Percentiles rank a stretch among this genome's conserved stretches.
These are phyloP conservation scores for Suillus spraguei DNA, from an alignment of 768 basidiomycete genomes.

Conservation along the genomic window DNA sequence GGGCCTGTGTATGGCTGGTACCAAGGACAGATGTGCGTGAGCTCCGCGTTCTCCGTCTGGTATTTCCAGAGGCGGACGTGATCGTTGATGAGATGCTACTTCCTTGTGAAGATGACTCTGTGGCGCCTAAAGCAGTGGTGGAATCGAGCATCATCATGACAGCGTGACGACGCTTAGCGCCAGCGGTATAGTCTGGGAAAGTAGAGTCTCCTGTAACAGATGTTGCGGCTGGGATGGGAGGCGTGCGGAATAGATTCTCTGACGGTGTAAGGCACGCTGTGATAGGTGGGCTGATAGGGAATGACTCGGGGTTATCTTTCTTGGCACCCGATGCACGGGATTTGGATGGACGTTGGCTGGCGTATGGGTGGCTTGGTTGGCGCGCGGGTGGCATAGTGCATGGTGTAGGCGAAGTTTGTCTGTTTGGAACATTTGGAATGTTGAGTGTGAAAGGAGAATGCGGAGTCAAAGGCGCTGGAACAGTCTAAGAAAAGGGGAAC, in stretches of 20 bases:
- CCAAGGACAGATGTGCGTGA: conserved; percentile 36
- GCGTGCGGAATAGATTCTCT: conserved; percentile 31
- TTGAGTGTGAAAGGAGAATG: conserved; percentile 31
- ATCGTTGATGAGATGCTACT: conserved; percentile 28
- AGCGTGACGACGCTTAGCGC: conserved; percentile 75
- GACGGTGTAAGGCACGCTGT: conserved; percentile 29
- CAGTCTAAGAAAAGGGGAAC: conserved; percentile 17
- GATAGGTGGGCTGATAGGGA: conserved; percentile 20
- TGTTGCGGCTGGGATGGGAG: conserved; percentile 22
- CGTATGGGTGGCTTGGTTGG: conserved; percentile 16
- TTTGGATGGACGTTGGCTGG: conserved; percentile 30
- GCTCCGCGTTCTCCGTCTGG: conserved; percentile 61
- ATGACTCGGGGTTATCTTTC: conserved; percentile 29
- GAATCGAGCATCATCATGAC: conserved; percentile 79
- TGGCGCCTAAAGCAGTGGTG: conserved; percentile 39
- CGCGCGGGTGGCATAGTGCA: conserved; percentile 18
- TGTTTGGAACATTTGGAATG: conserved; percentile 17
- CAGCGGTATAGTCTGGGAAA: conserved; percentile 44
- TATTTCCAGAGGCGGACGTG: conserved; percentile 30
- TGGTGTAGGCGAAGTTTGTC: conserved; percentile 31
- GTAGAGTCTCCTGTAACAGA: conserved; percentile 34
- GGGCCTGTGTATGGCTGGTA: conserved; percentile 42
- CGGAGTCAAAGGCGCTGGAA: conserved; percentile 32
- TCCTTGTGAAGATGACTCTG: conserved; percentile 39
- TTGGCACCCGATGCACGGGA: conserved; percentile 29